Conservation (phyloP, 495 filamentous ascomycete species). For the Sordaria brevicollis region DNA sequence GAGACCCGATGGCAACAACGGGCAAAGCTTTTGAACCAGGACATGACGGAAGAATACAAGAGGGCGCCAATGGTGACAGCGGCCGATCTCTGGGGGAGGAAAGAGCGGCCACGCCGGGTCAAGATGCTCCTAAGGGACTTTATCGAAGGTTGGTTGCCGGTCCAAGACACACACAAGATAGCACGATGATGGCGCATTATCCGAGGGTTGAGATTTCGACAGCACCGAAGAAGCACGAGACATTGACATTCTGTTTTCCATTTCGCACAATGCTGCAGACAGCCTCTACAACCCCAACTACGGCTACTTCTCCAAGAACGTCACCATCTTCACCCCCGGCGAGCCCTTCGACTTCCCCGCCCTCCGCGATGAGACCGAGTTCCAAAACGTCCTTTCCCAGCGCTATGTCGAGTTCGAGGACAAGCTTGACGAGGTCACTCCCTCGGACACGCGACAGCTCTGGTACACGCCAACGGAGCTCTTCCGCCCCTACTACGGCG, state of each 20-base stretch:
- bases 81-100: constrained; percentile 56
- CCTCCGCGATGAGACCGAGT: constrained; percentile 73
- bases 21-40: constrained; percentile 54
- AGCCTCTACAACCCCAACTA: constrained; percentile 95
- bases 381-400: constrained; percentile 61
- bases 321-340: constrained; percentile 87
- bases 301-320: constrained; percentile 96
- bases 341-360: constrained; percentile 84
- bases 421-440: constrained; percentile 55
- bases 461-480: constrained; percentile 99
- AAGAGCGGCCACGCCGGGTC: constrained; percentile 71
- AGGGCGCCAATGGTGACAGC: constrained; percentile 78
- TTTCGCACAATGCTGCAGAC: constrained; percentile 41
- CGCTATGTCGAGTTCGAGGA: constrained; percentile 89
- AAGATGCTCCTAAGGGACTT: constrained; percentile 98
- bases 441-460: constrained; percentile 70
- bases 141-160: constrained; percentile 64
- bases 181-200: background rate
- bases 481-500: constrained; percentile 93
- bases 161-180: background rate
- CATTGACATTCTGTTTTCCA: background rate
- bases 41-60: constrained; percentile 69
- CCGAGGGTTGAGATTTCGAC: background rate
- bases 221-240: background rate
- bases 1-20: constrained; percentile 74